Conservation (phyloP, 148 eudicot genomes). For the Cornus florida region DNA sequence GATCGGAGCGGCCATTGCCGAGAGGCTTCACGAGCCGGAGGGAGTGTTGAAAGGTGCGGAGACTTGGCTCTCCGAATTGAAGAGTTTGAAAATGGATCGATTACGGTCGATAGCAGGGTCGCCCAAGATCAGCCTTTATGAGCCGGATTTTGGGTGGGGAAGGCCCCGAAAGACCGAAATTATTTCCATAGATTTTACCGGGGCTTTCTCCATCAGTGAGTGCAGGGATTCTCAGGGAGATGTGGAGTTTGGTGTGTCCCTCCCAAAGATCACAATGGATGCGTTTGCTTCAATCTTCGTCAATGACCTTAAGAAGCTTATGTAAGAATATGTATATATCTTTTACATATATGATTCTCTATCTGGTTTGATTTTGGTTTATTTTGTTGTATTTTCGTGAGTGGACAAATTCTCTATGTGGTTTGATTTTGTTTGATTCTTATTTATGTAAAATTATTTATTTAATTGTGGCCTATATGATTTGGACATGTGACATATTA, state of each 20-base stretch:
- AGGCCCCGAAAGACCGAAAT: constrained; percentile 14
- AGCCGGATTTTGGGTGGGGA: constrained; percentile 31
- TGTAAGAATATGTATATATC: too few relatives aligned
- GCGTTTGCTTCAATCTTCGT: constrained; percentile 17
- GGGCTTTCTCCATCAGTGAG: constrained; percentile 12
- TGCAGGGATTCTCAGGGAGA: constrained; percentile 15
- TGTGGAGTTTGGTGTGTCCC: constrained; percentile 25
- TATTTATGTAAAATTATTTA: too few relatives aligned
- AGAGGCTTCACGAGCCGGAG: neutral
- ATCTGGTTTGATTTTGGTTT: too few relatives aligned
- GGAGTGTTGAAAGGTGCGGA: constrained; percentile 13
- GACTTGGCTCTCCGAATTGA: neutral
- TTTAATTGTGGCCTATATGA: too few relatives aligned
- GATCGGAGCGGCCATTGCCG: constrained; percentile 9
- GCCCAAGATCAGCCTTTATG: constrained; percentile 16
- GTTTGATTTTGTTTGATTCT: too few relatives aligned
- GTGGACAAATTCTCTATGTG: too few relatives aligned
- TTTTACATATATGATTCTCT: too few relatives aligned
- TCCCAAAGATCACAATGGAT: constrained; percentile 21
- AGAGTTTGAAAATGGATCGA: neutral
- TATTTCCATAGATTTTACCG: constrained; percentile 4
- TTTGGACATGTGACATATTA: too few relatives aligned
- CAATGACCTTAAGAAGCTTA: neutral
- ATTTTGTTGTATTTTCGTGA: too few relatives aligned
- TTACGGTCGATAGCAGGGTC: constrained; percentile 18